phyloP scores from a whole-genome alignment of 2,329 filamentous ascomycete species.

The Talaromyces pinophilus region DNA sequence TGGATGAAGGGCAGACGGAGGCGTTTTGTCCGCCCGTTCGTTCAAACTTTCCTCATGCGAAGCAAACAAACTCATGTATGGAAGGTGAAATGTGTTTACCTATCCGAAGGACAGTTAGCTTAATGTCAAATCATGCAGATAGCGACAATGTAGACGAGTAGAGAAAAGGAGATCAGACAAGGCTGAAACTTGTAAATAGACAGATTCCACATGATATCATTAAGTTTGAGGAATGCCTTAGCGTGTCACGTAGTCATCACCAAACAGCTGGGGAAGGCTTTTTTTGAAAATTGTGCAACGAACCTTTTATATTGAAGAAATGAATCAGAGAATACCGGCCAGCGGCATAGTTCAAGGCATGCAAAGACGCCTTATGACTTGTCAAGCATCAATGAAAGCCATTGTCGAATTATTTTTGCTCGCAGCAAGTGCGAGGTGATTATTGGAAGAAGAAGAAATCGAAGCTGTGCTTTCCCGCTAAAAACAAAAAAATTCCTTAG shows the following conservation, averaged over 20 bases:
- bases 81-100: conserved; percentile 18
- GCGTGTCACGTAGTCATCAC: conserved; percentile 65
- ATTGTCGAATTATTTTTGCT: conserved; percentile 1
- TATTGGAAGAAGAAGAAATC: conserved; percentile 8
- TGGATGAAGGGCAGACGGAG: conserved; percentile 53
- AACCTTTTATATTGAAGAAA: conserved; percentile 3
- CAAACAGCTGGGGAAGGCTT: conserved; percentile 32
- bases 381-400: neutral
- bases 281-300: conserved; percentile 4
- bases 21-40: conserved; percentile 69
- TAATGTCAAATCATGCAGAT: conserved; percentile 21
- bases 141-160: conserved; percentile 25
- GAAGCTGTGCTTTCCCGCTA: conserved; percentile 18
- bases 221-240: conserved; percentile 70
- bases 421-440: conserved; percentile 1
- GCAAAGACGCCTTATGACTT: neutral
- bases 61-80: conserved; percentile 22
- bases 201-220: conserved; percentile 64
- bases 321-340: neutral
- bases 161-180: conserved; percentile 58
- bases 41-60: conserved; percentile 64
- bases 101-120: conserved; percentile 24
- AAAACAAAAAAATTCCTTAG: conserved; percentile 21
- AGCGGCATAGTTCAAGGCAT: neutral
- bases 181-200: conserved; percentile 66